These are phyloP conservation scores for Hemisphaericaspora nanyangensis DNA, from an alignment of 805 yeast species.

Conservation along the genomic window DNA sequence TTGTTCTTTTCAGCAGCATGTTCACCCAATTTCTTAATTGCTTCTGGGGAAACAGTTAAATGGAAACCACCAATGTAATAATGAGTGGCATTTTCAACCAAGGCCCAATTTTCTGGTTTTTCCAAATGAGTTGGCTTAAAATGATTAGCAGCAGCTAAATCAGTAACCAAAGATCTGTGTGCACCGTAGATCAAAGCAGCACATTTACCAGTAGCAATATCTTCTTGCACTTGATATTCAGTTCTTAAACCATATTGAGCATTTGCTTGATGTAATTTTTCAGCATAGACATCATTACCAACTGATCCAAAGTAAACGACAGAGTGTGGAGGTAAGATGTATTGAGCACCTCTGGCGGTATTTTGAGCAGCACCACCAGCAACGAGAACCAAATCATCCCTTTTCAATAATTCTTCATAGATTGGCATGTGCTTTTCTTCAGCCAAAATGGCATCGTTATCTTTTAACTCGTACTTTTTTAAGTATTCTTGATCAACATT, in stretches of 20 bases:
- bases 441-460: slow-evolving; percentile 87
- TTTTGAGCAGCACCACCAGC: slow-evolving; percentile 99
- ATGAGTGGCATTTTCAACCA: slow-evolving; percentile 73
- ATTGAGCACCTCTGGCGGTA: slow-evolving; percentile 98
- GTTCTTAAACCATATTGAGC: slow-evolving; percentile 83
- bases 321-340: slow-evolving; percentile 71
- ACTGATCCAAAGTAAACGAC: slow-evolving; percentile 96
- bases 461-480: slow-evolving; percentile 77
- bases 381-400: slow-evolving; percentile 59
- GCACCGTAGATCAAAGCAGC: slow-evolving; percentile 89
- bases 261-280: slow-evolving; percentile 78
- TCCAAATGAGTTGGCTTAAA: slow-evolving; percentile 86
- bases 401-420: slow-evolving; percentile 69
- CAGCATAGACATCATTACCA: slow-evolving; percentile 87
- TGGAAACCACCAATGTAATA: slow-evolving; percentile 99
- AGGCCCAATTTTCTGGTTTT: slow-evolving; percentile 83
- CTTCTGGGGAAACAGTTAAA: slow-evolving; percentile 94
- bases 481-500: slow-evolving; percentile 66
- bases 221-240: slow-evolving; percentile 75
- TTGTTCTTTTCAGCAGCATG: slow-evolving; percentile 85
- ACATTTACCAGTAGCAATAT: slow-evolving; percentile 90
- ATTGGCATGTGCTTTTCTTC: slow-evolving; percentile 85
- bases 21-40: slow-evolving; percentile 82
- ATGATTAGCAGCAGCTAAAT: slow-evolving; percentile 96
- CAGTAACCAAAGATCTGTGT: slow-evolving; percentile 92